Conservation (phyloP, 495 filamentous ascomycete species). For the Daldinia childiae region DNA sequence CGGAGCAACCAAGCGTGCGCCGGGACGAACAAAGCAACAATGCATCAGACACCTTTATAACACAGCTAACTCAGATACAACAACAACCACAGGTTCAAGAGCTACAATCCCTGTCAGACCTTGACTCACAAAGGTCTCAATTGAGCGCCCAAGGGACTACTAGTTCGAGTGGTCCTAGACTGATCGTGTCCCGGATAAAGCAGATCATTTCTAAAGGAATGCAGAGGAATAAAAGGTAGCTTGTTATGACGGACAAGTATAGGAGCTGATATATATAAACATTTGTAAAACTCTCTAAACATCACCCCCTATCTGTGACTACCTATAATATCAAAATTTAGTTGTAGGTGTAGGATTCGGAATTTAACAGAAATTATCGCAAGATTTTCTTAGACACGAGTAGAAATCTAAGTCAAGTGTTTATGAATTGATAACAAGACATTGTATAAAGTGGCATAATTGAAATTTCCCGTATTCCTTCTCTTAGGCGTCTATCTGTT, state of each 20-base stretch:
- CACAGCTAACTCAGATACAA: not conserved
- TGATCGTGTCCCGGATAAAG: not conserved
- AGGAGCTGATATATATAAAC: not conserved
- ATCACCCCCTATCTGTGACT: no score
- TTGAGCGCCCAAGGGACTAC: not conserved
- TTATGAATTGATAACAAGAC: no score
- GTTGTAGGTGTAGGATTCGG: no score
- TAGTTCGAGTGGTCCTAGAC: not conserved
- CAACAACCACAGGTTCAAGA: not conserved
- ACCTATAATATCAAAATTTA: no score
- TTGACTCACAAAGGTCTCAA: not conserved
- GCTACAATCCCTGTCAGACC: not conserved
- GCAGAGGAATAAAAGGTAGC: not conserved
- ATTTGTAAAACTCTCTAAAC: no score
- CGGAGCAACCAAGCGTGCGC: not conserved
- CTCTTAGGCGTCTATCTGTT: no score
- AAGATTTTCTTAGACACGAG: no score
- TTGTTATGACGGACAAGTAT: not conserved
- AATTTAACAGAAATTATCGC: no score
- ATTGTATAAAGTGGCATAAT: no score
- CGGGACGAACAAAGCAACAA: not conserved
- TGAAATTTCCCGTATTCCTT: no score
- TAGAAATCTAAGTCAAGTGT: no score
- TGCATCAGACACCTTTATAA: not conserved
- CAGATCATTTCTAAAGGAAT: not conserved